phyloP scores from a whole-genome alignment of 805 yeast species.

The Starmerella floris region DNA sequence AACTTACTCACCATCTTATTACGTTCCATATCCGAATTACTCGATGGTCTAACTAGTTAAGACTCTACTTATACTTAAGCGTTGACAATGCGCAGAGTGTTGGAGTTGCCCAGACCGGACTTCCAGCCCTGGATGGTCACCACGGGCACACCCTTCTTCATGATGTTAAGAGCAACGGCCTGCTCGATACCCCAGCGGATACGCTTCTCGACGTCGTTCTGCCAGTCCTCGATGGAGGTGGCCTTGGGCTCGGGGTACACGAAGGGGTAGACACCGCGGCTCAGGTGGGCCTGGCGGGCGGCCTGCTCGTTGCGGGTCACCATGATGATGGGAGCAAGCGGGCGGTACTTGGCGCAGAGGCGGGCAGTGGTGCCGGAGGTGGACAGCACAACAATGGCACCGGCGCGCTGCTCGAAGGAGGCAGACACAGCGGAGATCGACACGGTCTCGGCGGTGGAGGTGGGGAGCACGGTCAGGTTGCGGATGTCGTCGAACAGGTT shows the following conservation, averaged over 20 bases:
- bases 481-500: slow-evolving; percentile 75
- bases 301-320: slow-evolving; percentile 89
- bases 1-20: too few species aligned
- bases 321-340: slow-evolving; percentile 93
- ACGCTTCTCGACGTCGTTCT: slow-evolving; percentile 90
- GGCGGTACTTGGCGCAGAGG: slow-evolving; percentile 94
- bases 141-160: slow-evolving; percentile 74
- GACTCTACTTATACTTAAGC: too few species aligned
- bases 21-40: too few species aligned
- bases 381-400: slow-evolving; percentile 91
- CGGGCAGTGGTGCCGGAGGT: slow-evolving; percentile 94
- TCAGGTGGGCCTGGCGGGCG: slow-evolving; percentile 90
- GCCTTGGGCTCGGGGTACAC: slow-evolving; percentile 52
- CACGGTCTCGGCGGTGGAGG: slow-evolving; percentile 88
- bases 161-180: slow-evolving; percentile 75
- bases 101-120: slow-evolving; percentile 96
- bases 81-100: slow-evolving; percentile 73
- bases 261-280: slow-evolving; percentile 98
- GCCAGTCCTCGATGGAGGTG: slow-evolving; percentile 61
- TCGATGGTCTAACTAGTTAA: too few species aligned
- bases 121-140: slow-evolving; percentile 98
- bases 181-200: slow-evolving; percentile 82
- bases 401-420: slow-evolving; percentile 88
- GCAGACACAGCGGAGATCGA: slow-evolving; percentile 96
- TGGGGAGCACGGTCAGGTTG: slow-evolving; percentile 72